Evolutionary conservation across 1,284 basidiomycete genomes (phyloP), one percentile per base, ranked within the genome.

Genomic region (Moesziomyces sp.): DNA sequence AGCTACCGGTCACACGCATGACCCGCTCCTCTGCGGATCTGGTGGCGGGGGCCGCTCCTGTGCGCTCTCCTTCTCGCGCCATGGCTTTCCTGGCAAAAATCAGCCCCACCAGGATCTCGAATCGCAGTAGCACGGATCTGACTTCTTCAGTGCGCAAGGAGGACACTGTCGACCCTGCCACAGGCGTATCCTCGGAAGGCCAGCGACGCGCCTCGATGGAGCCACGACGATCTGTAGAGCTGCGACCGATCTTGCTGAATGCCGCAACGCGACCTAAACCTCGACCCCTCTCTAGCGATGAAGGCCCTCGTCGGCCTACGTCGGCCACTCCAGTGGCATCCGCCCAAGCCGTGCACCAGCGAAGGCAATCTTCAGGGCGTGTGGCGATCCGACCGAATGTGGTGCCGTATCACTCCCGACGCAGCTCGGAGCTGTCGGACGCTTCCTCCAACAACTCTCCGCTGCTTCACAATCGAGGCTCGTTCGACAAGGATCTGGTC

Each of bases 21-120:
- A 30, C 38, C 7, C 55, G 61, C 24, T 49, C 54, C 2, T 62
- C 62, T 19, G 52, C 66, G 21, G 56, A 58, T 30, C 47, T 24
- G 18, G 19, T 57, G 5, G 49, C 46, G 2, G 19, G 47, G 5
- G 54, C 34, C 5, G 49, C 46, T 24, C 43, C 60, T 5, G 45
- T 58, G 9, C 65, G 64, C 16, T 62, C 57, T 3, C 60, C 64
- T 3, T 73, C 64, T 10, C 60, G 57, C 10, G 51, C 70, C 5
- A 56, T 46, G 47, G 64, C 59, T 0, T 73, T 73, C 51, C 34
- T 73, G 13, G 57, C 64, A n/a, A 73, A 61, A 48, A 63, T 73
- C 38, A 64, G 28, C 47, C 64, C 64, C 0, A 47, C 45, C 26
- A 54, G 48, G 14, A 35, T 61, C 8, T 38, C 42, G 3, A 67